Evolutionary conservation across 2,329 filamentous ascomycete species (phyloP), one percentile per base, ranked within the genome.

Genomic region (Penicillium sp.): DNA sequence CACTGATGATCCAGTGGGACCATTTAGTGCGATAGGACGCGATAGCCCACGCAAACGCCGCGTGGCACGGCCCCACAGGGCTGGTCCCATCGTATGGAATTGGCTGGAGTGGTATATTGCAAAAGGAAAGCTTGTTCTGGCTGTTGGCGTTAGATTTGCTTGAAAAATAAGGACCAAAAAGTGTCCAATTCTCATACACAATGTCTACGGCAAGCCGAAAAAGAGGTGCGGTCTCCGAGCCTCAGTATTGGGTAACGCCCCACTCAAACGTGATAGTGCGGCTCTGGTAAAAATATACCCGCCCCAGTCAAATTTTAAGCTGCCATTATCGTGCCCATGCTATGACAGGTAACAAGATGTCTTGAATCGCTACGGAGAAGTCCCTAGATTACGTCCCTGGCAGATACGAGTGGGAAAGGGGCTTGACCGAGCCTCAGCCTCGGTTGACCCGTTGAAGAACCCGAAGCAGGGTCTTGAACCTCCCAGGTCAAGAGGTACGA

Each of bases 11-110:
- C 48, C 22, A 50, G 48, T 42, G 48, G 48, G 48, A 19, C 33
- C 21, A n/a, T 29, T 42, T 50, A 42, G 48, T 39, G 19, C 48
- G 48, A 50, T 50, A 42, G 48, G 5, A n/a, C 13, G 42, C 22
- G 48, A 50, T 50, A 13, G 48, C 48, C 42, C 48, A 50, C 48
- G 48, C 48, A 50, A 22, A 50, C 42, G 48, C 48, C 48, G 35
- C 48, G 48, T 35, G 48, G 48, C 48, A 33, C 29, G 22, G 48
- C 48, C 48, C 48, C 48, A 50, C 48, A 50, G 26, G 48, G 48
- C 48, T 39, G 33, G 8, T 39, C 21, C n/a, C 9, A 35, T 35
- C 19, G 26, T 29, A 42, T 42, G 7, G 21, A 22, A 42, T 22
- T 22, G 39, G 39, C 19, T 22, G 19, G 11, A 42, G 4, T 42